Evolutionary conservation across 441 rosid genomes (phyloP), one percentile per base, ranked within the genome.

Genomic region (Pelargonium fulgidum): DNA sequence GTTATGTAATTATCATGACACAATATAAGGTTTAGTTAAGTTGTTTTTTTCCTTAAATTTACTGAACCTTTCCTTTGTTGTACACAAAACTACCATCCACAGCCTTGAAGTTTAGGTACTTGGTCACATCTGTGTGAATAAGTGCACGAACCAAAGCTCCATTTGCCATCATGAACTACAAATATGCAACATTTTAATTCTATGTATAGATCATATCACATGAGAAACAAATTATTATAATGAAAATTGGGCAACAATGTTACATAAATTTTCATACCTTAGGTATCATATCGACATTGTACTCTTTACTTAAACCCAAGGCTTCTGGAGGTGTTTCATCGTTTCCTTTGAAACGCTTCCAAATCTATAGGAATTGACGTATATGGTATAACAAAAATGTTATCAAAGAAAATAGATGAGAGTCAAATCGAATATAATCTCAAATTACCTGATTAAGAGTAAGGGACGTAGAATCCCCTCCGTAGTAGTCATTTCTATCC

Each of bases 31-130:
- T 41, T 41, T 6, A 41, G 7, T 41, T 1, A 9, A 41, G 9
- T 33, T 17, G 67, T 50, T 8, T 1, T 26, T 26, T 19, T 41
- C 24, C 33, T 9, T 19, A 45, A 39, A 69, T 19, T 2, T 33
- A 26, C 1, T 47, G 12, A 68, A 81, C 87, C 84, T 84, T 81
- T 17, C 87, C 85, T 66, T 84, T 84, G 68, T 81, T 83, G 75
- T 79, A 84, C 63, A 84, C 87, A 66, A 80, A 84, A 75, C 87
- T 84, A 44, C 85, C 85, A 72, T 84, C 87, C 0, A 84, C 87
- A 20, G 82, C 87, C 78, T 84, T 84, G 70, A 84, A 84, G 62
- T 81, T 78, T 42, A 84, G 72, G 66, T 84, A 84, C 78, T 84
- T 75, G 0, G 78, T 75, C 64, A 75, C 78, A 66, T 75, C 74